Conservation (phyloP, 495 filamentous ascomycete genomes). For the Talaromyces thailandensis region DNA sequence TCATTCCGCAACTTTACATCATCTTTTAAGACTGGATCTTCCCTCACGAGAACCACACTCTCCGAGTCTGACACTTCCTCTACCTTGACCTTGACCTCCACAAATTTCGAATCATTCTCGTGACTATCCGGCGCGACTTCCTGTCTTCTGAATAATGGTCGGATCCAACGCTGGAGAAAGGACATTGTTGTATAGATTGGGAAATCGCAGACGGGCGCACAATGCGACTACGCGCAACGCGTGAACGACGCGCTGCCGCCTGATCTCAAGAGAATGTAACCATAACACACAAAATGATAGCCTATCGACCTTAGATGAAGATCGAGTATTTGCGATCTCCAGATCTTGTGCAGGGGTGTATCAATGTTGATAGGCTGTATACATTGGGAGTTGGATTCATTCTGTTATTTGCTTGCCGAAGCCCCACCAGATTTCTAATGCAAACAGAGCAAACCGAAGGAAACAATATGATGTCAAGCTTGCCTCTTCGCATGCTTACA, state of each 20-base stretch:
- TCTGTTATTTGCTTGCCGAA: neutral
- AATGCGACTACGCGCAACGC: neutral
- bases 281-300: neutral
- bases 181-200: neutral
- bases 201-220: neutral
- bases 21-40: neutral
- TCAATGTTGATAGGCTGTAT: neutral
- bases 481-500: neutral
- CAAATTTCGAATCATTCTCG: neutral
- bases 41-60: neutral
- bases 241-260: neutral
- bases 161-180: neutral
- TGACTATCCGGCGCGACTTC: neutral
- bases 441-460: slow-evolving; percentile 4
- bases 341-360: neutral
- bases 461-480: slow-evolving; percentile 2
- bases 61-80: neutral
- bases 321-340: neutral
- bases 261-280: neutral
- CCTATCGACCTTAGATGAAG: neutral
- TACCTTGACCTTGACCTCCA: neutral
- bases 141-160: neutral
- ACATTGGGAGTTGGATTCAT: neutral
- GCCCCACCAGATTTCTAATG: neutral
- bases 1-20: neutral